phyloP scores from a whole-genome alignment of 2,329 filamentous ascomycete species.

The Cercospora sp. region DNA sequence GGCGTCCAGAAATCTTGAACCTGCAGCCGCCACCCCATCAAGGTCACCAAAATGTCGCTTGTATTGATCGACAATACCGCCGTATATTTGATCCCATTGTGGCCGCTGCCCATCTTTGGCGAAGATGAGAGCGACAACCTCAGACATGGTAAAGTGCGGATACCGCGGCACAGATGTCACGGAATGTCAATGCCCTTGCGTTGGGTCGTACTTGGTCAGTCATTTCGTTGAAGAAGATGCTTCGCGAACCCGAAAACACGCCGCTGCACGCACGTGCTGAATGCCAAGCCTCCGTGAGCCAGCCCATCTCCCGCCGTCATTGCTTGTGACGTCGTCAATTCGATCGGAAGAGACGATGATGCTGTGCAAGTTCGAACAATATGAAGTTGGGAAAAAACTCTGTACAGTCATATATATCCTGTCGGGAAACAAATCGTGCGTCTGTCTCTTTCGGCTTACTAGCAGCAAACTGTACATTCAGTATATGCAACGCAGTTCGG shows the following conservation, averaged over 20 bases:
- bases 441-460: not conserved
- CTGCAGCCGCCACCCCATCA: conserved; percentile 6
- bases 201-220: not conserved
- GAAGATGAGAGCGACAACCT: conserved; percentile 20
- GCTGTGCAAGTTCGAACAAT: not conserved
- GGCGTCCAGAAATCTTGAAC: conserved; percentile 10
- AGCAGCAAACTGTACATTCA: not conserved
- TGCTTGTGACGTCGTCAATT: not conserved
- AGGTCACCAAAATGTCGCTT: conserved; percentile 8
- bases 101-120: conserved; percentile 9
- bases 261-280: not conserved
- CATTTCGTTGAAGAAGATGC: not conserved
- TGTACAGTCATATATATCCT: not conserved
- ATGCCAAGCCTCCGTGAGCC: not conserved
- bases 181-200: not conserved
- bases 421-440: too few relatives aligned
- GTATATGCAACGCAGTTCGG: not conserved
- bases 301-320: not conserved
- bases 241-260: not conserved
- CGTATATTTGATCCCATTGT: conserved; percentile 17
- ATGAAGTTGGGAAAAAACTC: not conserved
- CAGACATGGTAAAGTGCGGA: not conserved
- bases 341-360: not conserved
- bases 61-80: conserved; percentile 9
- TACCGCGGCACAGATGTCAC: not conserved